Evolutionary conservation across 2,329 filamentous ascomycete genomes (phyloP), one percentile per base, ranked within the genome.

Genomic region (Ilyonectria robusta): DNA sequence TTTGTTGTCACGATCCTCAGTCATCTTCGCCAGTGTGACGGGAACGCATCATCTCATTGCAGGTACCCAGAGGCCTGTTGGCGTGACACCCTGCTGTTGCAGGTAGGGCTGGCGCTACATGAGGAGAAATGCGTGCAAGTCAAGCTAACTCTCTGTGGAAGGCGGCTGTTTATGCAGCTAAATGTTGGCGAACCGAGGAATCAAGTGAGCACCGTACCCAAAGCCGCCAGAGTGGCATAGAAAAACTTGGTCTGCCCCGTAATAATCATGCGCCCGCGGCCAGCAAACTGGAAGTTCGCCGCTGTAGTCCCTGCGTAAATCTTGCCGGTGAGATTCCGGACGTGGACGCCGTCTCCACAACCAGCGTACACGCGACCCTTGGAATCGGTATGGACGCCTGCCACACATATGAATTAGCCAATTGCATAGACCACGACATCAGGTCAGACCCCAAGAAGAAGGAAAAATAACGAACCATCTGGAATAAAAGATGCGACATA

Each of bases 321-420:
- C 78, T 91, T 91, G 1, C 84, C 84, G 2, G 78, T 79, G 0
- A 79, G 71, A 59, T 84, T 84, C 81, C 82, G 87, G 0, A 87
- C 81, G 59, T 85, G 81, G 3, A 87, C 80, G 7, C 85, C 85
- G 63, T 87, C 85, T 1, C 83, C 83, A 54, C 81, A 84, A 9
- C 83, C 84, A 5, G 82, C 78, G 70, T 86, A 91, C 3, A 91
- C 83, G 59, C 89, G 87, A 1, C 88, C 88, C 13, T 84, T 78
- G 7, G 81, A 78, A 70, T 89, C 87, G 64, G 83, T 83, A 67
- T 89, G 86, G 47, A 89, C 85, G 80, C 70, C 92, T 83, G 19
- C 2, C 15, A n/a, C 8, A 26, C 23, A 2, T 26, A 26, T 9
- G n/a, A 29, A 33, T 63, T n/a, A 42, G 3, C 11, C 13, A 11